Conservation (phyloP, 495 filamentous ascomycete genomes). For the Tuber brumale region DNA sequence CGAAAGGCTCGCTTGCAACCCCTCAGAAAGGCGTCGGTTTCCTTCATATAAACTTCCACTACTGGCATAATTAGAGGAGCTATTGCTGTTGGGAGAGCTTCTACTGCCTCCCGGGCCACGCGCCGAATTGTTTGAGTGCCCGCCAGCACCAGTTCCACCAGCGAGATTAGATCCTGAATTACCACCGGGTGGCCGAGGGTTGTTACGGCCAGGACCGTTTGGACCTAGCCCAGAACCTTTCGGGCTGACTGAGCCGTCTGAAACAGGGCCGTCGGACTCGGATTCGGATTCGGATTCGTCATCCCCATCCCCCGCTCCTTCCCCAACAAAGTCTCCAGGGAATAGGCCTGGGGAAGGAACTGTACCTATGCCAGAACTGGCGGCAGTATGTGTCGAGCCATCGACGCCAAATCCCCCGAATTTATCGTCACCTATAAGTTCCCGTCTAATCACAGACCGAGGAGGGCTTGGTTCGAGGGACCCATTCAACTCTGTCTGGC, state of each 20-base stretch:
- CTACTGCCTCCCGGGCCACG: not conserved
- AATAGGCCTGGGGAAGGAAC: not conserved
- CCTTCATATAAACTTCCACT: not conserved
- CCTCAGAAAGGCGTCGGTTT: not conserved
- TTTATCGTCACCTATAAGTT: not conserved
- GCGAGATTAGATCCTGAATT: not conserved
- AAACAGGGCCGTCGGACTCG: not conserved
- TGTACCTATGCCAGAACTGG: not conserved
- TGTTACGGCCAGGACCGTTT: not conserved
- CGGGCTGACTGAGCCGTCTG: not conserved
- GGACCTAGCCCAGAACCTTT: not conserved
- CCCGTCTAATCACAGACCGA: not conserved
- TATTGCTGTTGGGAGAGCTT: not conserved
- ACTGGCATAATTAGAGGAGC: not conserved
- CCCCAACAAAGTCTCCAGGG: not conserved
- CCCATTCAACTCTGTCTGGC: not conserved
- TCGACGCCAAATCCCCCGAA: not conserved
- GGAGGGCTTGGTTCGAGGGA: not conserved
- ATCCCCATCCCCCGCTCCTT: not conserved
- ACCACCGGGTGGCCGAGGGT: not conserved
- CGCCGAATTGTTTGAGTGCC: not conserved
- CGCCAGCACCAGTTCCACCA: not conserved
- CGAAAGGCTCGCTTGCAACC: not conserved
- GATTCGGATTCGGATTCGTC: not conserved
- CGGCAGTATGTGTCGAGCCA: not conserved